Evolutionary conservation across 1,284 basidiomycete genomes (phyloP).

Genomic region (Xerocomus minutiporus): DNA sequence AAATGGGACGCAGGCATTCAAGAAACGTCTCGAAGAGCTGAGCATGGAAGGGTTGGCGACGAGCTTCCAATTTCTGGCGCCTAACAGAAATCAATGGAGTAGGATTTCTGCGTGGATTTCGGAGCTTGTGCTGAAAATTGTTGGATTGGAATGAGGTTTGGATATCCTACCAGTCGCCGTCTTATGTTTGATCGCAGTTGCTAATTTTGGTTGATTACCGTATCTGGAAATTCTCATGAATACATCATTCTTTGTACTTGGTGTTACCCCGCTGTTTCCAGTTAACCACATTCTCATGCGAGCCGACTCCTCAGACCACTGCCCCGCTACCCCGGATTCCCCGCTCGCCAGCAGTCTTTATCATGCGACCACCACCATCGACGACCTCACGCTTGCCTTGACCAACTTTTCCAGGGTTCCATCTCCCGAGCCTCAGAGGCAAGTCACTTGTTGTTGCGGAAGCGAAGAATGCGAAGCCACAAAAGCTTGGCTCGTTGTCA

Average conservation of each 20-base stretch:
- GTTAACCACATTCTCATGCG: slow-evolving; percentile 19
- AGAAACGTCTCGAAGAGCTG: slow-evolving; percentile 52
- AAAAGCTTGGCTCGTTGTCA: slow-evolving; percentile 60
- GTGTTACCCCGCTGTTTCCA: slow-evolving; percentile 3
- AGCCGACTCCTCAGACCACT: slow-evolving; percentile 10
- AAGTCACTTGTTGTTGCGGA: slow-evolving; percentile 62
- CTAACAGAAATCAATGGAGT: slow-evolving; percentile 52
- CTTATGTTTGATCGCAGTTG: not conserved
- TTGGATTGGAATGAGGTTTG: slow-evolving; percentile 35
- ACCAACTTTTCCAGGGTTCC: slow-evolving; percentile 64
- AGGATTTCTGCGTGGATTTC: slow-evolving; percentile 74
- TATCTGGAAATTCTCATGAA: slow-evolving; percentile 24
- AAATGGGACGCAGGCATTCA: slow-evolving; percentile 24
- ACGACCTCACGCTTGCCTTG: slow-evolving; percentile 70
- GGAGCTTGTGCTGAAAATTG: slow-evolving; percentile 55
- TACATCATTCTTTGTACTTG: not conserved
- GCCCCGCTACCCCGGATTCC: slow-evolving; percentile 51
- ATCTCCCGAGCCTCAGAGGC: slow-evolving; percentile 57
- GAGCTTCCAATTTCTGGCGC: slow-evolving; percentile 63
- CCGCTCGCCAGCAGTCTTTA: slow-evolving; percentile 53
- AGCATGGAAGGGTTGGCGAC: slow-evolving; percentile 68
- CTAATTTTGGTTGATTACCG: slow-evolving; percentile 6
- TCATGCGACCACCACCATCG: slow-evolving; percentile 63
- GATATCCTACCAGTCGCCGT: not conserved
- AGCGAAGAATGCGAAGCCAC: slow-evolving; percentile 60